Evolutionary conservation across 495 filamentous ascomycete species (phyloP).

Genomic region (Hamigera avellanea): DNA sequence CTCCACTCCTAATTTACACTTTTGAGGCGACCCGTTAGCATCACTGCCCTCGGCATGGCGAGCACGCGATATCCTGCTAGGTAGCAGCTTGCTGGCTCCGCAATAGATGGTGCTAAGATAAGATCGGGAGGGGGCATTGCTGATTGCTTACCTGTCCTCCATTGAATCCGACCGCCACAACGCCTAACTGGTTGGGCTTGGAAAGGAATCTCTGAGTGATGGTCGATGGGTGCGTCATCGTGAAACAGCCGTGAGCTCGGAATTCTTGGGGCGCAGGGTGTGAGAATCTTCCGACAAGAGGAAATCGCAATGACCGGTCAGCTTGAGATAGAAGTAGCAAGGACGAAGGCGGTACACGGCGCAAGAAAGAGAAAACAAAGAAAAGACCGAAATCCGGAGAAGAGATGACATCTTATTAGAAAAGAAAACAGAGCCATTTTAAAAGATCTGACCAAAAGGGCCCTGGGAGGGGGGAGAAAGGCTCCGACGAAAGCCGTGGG

Average conservation of each 20-base stretch:
- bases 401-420: not conserved
- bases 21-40: not conserved
- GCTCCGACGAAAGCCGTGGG: slow-evolving; percentile 7
- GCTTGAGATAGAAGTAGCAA: too few relatives aligned
- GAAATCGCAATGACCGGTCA: too few relatives aligned
- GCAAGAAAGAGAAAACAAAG: not conserved
- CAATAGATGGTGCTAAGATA: too few relatives aligned
- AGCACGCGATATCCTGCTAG: too few relatives aligned
- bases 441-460: too few relatives aligned
- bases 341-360: too few relatives aligned
- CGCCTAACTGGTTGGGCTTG: slow-evolving; percentile 64
- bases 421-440: too few relatives aligned
- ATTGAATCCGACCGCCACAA: slow-evolving; percentile 94
- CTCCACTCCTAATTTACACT: slow-evolving; percentile 90
- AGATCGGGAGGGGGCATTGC: not conserved
- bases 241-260: slow-evolving; percentile 6
- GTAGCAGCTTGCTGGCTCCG: too few relatives aligned
- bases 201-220: slow-evolving; percentile 74
- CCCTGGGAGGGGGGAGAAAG: too few relatives aligned
- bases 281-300: not conserved
- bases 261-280: not conserved
- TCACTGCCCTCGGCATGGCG: too few relatives aligned
- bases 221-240: slow-evolving; percentile 59
- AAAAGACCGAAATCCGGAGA: not conserved
- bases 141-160: slow-evolving; percentile 69